Conservation (phyloP, 1,139 yeast genomes). For the Taphrina confusa region DNA sequence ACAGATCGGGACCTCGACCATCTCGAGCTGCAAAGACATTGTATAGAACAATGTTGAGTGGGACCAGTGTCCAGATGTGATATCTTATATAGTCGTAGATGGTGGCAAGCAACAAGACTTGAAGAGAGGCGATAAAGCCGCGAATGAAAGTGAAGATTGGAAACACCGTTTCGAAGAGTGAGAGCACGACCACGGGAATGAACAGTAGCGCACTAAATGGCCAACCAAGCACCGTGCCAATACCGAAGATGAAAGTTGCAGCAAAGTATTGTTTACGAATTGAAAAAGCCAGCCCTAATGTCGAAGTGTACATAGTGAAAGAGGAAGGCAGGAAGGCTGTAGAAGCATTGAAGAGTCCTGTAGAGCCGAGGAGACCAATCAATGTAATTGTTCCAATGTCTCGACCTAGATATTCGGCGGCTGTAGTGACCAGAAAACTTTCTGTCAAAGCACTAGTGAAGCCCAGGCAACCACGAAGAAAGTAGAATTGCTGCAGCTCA, state of each 20-base stretch:
- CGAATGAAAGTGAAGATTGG: constrained; percentile 38
- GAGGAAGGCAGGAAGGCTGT: constrained; percentile 84
- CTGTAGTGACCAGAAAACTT: constrained; percentile 52
- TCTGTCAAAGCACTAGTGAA: constrained; percentile 60
- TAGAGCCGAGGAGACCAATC: constrained; percentile 52
- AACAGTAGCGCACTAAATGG: constrained; percentile 74
- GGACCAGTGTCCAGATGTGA: constrained; percentile 65
- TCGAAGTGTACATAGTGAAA: constrained; percentile 69
- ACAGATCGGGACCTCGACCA: constrained; percentile 77
- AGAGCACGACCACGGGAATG: constrained; percentile 48
- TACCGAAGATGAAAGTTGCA: constrained; percentile 50
- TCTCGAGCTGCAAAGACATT: constrained; percentile 75
- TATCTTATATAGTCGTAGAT: constrained; percentile 68
- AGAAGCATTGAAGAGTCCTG: constrained; percentile 85
- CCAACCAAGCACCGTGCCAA: constrained; percentile 88
- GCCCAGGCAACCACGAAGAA: constrained; percentile 57
- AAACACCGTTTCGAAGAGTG: constrained; percentile 44
- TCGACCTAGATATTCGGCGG: constrained; percentile 48
- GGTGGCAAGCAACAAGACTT: constrained; percentile 45
- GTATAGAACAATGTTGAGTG: constrained; percentile 77
- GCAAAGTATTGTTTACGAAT: constrained; percentile 46
- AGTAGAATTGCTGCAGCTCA: constrained; percentile 18
- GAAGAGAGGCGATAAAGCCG: constrained; percentile 18
- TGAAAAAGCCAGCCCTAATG: constrained; percentile 57
- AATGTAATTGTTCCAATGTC: constrained; percentile 62